A percentile compares a stretch with the other conserved stretches of the same genome.
These are phyloP conservation scores for Mollisiaceae sp. DNA, from an alignment of 2,329 filamentous ascomycete species.

Conservation along the genomic window DNA sequence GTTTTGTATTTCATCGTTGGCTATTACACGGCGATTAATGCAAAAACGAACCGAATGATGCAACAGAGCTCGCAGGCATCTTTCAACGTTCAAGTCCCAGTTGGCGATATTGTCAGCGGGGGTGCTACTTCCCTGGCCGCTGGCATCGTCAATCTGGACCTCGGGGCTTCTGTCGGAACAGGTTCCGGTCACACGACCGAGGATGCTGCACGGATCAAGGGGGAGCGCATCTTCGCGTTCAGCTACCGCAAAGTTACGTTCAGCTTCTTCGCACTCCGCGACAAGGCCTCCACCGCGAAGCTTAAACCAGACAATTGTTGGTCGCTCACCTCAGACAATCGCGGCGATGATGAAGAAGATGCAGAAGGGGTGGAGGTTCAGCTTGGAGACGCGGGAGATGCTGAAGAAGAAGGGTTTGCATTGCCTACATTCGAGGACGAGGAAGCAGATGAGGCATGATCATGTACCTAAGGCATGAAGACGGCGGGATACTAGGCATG, in stretches of 20 bases:
- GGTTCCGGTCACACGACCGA: background rate
- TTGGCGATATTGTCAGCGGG: background rate
- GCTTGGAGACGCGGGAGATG: too few relatives aligned
- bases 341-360: background rate
- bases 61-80: background rate
- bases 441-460: too few relatives aligned
- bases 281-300: background rate
- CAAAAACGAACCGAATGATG: background rate
- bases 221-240: background rate
- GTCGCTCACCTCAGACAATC: background rate
- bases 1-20: background rate
- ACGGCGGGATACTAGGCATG: too few relatives aligned
- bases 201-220: background rate
- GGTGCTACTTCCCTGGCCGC: background rate
- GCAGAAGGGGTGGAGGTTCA: background rate
- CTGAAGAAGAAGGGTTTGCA: too few relatives aligned
- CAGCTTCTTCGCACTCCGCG: background rate
- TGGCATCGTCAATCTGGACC: background rate
- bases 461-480: too few relatives aligned
- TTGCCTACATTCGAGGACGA: too few relatives aligned
- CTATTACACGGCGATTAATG: background rate
- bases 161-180: background rate
- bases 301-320: background rate
- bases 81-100: background rate
- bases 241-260: background rate